Base-by-base conservation (phyloP, 179 eudicot species). In the Sideroxylon spinosum region DNA sequence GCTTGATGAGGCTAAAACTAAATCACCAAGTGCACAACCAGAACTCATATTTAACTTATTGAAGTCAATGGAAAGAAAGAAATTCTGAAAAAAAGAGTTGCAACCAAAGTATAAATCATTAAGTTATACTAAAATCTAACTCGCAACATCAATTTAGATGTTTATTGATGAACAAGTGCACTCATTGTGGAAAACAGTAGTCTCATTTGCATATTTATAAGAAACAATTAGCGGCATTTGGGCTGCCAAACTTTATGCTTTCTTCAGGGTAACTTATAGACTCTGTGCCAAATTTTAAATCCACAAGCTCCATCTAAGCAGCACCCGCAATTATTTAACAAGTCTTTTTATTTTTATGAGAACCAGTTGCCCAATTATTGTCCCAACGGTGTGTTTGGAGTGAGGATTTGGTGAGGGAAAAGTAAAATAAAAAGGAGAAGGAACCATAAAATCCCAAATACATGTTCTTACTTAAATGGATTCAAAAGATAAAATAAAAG, bases 1-100 rank as follows among this genome's bases (percentile, higher is more conserved):
- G 9, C 26, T 67, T 76, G 25, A 3, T 17, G 75, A 44, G 56
- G 78, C 46, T 48, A 62, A 75, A 73, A 46, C 14, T 4, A 74
- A 46, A 75, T 26, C 20, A 22, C 26, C 59, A 44, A 19, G 32
- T 53, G 46, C 63, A 57, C 76, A 19, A 73, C 52, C 17, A 73
- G 1, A 57, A 23, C 46, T 22, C 32, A 75, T 20, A 48, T 61
- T 60, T 44, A 74, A 74, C 20, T 74, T 53, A 9, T 44, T 68
- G 22, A 48, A 22, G 2, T 20, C 19, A 44, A 71, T 22, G 3
- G 17, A 73, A 60, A 50, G 6, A 29, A 29, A 32, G 66, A 73
- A 57, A 55, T 26, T 73, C 16, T 17, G 23, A 59, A 70, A 70
- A 6, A 53, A 20, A 2, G 10, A 29, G 53, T 55, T 53, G 17